These are phyloP conservation scores for Rhododendron kiyosumense DNA, from an alignment of 148 eudicot genomes.

Conservation along the genomic window DNA sequence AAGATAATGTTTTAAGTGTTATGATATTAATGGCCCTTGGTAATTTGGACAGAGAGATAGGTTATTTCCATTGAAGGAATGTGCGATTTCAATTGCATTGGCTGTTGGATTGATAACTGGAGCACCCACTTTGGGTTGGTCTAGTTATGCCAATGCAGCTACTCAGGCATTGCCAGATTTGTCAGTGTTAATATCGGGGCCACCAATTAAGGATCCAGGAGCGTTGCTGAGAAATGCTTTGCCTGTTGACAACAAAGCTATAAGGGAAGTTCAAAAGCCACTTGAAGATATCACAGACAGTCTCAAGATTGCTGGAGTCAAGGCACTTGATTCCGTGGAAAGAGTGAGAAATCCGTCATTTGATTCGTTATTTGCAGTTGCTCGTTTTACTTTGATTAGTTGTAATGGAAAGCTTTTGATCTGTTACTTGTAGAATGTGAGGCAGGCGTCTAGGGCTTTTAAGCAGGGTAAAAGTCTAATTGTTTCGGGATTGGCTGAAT, in stretches of 20 bases:
- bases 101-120: conserved; percentile 72
- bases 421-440: conserved; percentile 54
- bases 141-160: conserved; percentile 53
- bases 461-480: conserved; percentile 76
- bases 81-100: conserved; percentile 75
- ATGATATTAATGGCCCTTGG: background rate
- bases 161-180: conserved; percentile 64
- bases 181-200: conserved; percentile 85
- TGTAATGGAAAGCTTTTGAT: conserved; percentile 13
- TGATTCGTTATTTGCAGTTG: background rate
- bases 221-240: conserved; percentile 77
- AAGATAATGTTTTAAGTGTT: background rate
- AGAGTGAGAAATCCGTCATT: conserved; percentile 49
- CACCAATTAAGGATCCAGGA: conserved; percentile 96
- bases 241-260: conserved; percentile 89
- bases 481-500: conserved; percentile 76
- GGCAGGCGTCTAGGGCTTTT: conserved; percentile 80
- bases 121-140: conserved; percentile 45
- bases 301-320: conserved; percentile 77
- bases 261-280: conserved; percentile 95
- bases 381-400: background rate
- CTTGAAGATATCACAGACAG: conserved; percentile 94
- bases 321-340: conserved; percentile 85
- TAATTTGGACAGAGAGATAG: conserved; percentile 41
- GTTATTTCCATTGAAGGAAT: conserved; percentile 51